These are phyloP conservation scores for Aspergillus nomiae DNA, from an alignment of 2,329 filamentous ascomycete genomes.

Conservation along the genomic window DNA sequence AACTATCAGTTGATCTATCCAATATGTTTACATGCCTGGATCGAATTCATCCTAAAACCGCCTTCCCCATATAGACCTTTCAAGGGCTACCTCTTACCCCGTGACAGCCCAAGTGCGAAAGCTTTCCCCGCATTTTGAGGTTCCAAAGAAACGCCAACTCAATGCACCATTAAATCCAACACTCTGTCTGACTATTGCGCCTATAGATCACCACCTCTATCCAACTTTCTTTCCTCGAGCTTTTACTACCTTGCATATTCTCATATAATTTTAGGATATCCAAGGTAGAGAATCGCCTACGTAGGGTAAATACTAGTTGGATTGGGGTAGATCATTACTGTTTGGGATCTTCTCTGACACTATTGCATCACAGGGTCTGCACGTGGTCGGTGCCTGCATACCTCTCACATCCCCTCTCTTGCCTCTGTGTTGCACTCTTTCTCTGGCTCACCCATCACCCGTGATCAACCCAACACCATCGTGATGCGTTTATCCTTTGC, in stretches of 20 bases:
- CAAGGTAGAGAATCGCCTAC: neutral
- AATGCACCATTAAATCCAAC: neutral
- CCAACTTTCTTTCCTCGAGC: neutral
- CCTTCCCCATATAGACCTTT: neutral
- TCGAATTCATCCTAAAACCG: neutral
- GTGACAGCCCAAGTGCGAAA: neutral
- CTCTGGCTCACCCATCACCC: neutral
- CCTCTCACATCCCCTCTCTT: neutral
- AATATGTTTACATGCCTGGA: neutral
- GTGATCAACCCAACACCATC: neutral
- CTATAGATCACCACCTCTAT: neutral
- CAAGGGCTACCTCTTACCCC: neutral
- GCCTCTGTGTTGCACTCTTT: neutral
- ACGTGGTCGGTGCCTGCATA: conserved; percentile 1
- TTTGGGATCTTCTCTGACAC: neutral
- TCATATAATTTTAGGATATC: neutral
- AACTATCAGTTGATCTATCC: neutral
- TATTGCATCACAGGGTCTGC: neutral
- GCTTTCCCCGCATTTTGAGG: conserved; percentile 7
- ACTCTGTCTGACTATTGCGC: neutral
- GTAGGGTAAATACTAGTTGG: neutral
- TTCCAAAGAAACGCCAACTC: neutral
- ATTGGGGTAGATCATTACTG: conserved; percentile 3
- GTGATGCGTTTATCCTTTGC: conserved; percentile 36
- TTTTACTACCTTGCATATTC: neutral